Percentiles rank a stretch among this genome's conserved stretches.
These are phyloP conservation scores for Phylloporus arenicola DNA, from an alignment of 768 basidiomycete species.

Conservation along the genomic window DNA sequence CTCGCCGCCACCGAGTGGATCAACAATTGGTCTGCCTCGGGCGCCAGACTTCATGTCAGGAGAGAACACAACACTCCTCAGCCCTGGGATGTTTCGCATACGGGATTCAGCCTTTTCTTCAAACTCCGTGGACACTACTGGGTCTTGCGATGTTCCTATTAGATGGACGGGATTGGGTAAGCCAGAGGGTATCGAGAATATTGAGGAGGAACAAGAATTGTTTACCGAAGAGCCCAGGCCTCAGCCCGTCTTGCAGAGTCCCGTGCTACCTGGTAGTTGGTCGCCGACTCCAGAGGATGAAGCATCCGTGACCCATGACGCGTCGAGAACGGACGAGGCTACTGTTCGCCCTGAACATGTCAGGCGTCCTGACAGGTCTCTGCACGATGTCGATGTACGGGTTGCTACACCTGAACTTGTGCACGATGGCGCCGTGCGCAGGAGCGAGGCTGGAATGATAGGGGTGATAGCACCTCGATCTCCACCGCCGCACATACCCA, in stretches of 20 bases:
- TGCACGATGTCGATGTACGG: constrained; percentile 48
- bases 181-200: constrained; percentile 35
- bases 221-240: constrained; percentile 22
- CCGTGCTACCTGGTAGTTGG: constrained; percentile 52
- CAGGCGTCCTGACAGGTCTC: constrained; percentile 28
- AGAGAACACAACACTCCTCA: constrained; percentile 40
- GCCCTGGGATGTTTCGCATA: constrained; percentile 48
- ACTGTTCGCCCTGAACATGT: constrained; percentile 25
- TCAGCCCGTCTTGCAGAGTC: constrained; percentile 28
- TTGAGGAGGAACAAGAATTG: constrained; percentile 31
- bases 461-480: constrained; percentile 39
- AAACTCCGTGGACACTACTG: constrained; percentile 38
- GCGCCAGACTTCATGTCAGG: constrained; percentile 18
- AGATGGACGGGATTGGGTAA: constrained; percentile 53
- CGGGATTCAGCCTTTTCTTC: constrained; percentile 62
- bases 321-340: constrained; percentile 23
- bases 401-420: constrained; percentile 52
- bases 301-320: constrained; percentile 28
- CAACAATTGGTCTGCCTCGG: constrained; percentile 11
- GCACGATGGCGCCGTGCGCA: constrained; percentile 39
- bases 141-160: constrained; percentile 49
- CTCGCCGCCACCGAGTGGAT: constrained; percentile 18
- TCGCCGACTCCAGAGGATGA: constrained; percentile 50
- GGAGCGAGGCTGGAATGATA: constrained; percentile 61
- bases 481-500: constrained; percentile 23